Base-by-base conservation (phyloP, 352 stramenopile species). In the Phytophthora pini region DNA sequence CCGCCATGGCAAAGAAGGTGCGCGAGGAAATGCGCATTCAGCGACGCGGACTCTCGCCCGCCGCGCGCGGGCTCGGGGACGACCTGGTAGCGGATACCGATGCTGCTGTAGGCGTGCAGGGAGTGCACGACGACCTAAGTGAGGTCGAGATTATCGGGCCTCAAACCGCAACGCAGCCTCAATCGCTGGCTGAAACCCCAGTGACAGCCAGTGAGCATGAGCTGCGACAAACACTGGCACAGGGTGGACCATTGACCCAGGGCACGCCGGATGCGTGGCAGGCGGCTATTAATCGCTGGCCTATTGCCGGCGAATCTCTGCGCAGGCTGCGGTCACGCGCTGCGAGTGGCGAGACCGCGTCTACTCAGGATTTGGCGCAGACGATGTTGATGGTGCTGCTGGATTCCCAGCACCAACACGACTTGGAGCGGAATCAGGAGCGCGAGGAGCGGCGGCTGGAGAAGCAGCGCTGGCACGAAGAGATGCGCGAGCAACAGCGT, bases 11-110 rank as follows among this genome's bases (percentile, higher is more conserved):
- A 24, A 78, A 75, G 49, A 70, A 75, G 27, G 70, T 78, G 17
- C 70, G 70, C 8, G 70, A 74, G 26, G 70, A 78, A 51, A 78
- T 78, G 70, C 70, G 65, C 12, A 61, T 52, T 36, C 70, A 73
- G 48, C 63, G 66, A 41, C 65, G 65, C 6, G 61, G 56, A 5
- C 51, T 78, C 15, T 4, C 38, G 7, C 8, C 54, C 26, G 20
- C 31, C 1, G 29, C 44, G 20, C 59, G 56, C 13, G 46, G 20
- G 22, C 44, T 72, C 5, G 53, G 43, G 6, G 70, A 61, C 9
- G 70, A 72, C 38, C 47, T 74, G n/a, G 24, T 58, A 10, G 41
- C 15, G 11, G 60, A 66, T 5, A 36, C 59, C 2, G 50, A 66
- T 5, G 32, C 38, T 11, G 50, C 24, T 15, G 54, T 61, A 10